These are phyloP conservation scores for Backusella luteola DNA, from an alignment of 192 early-diverging fungal species.

Conservation along the genomic window DNA sequence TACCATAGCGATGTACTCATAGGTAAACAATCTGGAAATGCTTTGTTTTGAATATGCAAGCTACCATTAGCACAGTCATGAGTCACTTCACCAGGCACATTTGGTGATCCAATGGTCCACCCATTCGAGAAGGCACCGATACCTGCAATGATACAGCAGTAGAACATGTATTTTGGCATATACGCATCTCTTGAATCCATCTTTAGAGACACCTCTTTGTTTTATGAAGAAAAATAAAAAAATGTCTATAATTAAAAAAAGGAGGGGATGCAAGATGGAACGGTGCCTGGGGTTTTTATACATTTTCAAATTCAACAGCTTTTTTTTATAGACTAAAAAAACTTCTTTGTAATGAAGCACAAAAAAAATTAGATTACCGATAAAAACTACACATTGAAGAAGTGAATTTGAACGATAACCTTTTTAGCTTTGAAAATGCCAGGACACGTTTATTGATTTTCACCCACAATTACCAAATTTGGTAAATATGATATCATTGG, in stretches of 20 bases:
- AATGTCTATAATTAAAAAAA: background rate
- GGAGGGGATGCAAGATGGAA: background rate
- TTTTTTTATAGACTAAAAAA: background rate
- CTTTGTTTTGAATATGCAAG: background rate
- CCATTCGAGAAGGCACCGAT: conserved; percentile 40
- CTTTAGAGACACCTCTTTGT: background rate
- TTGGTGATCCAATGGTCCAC: conserved; percentile 45
- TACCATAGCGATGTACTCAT: conserved; percentile 32
- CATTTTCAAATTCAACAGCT: background rate
- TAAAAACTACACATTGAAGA: background rate
- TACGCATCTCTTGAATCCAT: conserved; percentile 44
- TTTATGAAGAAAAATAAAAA: background rate
- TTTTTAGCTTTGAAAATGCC: background rate
- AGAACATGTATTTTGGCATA: conserved; percentile 44
- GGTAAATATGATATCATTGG: background rate
- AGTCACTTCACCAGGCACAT: conserved; percentile 39
- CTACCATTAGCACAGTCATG: conserved; percentile 20
- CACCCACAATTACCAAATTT: background rate
- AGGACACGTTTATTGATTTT: background rate
- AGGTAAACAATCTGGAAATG: conserved; percentile 34
- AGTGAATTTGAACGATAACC: background rate
- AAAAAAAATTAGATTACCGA: background rate
- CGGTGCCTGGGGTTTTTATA: background rate
- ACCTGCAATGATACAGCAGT: conserved; percentile 34
- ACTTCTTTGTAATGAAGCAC: background rate